These are phyloP conservation scores for Rhizoctonia solani DNA, from an alignment of 1,284 basidiomycete species.

Conservation along the genomic window DNA sequence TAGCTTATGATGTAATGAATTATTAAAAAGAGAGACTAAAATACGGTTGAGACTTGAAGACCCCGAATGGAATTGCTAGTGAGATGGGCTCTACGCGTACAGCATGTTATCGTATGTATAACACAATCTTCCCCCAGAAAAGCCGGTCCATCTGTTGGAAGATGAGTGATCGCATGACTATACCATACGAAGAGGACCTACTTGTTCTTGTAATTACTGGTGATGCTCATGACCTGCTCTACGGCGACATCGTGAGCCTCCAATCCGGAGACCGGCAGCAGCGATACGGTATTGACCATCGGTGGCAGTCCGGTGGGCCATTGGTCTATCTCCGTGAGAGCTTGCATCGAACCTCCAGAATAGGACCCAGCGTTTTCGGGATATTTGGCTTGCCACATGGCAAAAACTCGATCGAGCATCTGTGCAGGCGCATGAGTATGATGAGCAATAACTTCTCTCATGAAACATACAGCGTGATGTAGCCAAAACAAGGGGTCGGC, in stretches of 20 bases:
- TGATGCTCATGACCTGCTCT: conserved; percentile 28
- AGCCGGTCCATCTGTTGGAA: conserved; percentile 6
- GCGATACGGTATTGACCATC: conserved; percentile 17
- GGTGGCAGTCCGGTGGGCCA: conserved; percentile 21
- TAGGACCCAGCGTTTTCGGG: conserved; percentile 19
- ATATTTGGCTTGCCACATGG: conserved; percentile 26
- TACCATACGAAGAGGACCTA: not conserved
- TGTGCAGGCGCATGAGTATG: not conserved
- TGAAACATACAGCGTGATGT: conserved; percentile 16
- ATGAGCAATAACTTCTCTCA: not conserved
- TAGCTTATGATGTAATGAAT: no score
- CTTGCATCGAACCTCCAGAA: conserved; percentile 20
- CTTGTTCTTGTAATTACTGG: conserved; percentile 18
- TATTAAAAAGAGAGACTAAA: no score
- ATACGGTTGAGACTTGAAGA: no score
- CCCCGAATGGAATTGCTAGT: no score
- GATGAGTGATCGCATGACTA: not conserved
- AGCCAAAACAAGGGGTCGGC: conserved; percentile 33
- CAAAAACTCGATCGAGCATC: conserved; percentile 24
- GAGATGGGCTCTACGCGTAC: conserved; percentile 8
- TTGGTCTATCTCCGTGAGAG: conserved; percentile 3
- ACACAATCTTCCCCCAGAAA: conserved; percentile 12
- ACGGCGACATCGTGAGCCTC: conserved; percentile 16
- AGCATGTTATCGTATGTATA: conserved; percentile 29
- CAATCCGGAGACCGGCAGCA: conserved; percentile 25